Conservation (phyloP, 257 asterid species). For the Solanum pennellii region DNA sequence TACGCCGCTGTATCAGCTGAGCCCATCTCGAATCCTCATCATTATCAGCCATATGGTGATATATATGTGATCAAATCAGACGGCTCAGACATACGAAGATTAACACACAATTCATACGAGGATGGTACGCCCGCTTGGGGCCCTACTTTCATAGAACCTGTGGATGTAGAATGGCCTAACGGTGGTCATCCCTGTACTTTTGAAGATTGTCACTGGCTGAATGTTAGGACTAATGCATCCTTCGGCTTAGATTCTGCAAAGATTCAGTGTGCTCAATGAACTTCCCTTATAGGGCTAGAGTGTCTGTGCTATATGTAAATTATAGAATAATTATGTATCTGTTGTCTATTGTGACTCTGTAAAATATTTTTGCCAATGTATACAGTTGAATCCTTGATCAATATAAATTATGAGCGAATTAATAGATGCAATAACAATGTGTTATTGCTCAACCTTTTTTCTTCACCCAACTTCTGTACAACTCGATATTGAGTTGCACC, state of each 20-base stretch:
- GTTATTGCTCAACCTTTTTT: not conserved
- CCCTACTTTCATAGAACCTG: slow-evolving; percentile 22
- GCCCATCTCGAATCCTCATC: slow-evolving; percentile 77
- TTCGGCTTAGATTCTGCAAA: not conserved
- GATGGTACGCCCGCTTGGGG: slow-evolving; percentile 91
- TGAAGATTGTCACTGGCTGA: slow-evolving; percentile 76
- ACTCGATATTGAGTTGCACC: not conserved
- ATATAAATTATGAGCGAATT: not conserved
- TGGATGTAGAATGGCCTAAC: slow-evolving; percentile 45
- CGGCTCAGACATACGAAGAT: slow-evolving; percentile 44
- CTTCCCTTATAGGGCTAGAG: not conserved
- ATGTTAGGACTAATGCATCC: slow-evolving; percentile 1
- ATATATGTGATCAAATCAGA: slow-evolving; percentile 55
- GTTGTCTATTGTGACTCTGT: not conserved
- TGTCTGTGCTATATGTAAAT: not conserved
- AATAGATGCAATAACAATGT: not conserved
- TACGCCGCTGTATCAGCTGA: slow-evolving; percentile 89
- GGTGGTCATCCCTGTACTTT: slow-evolving; percentile 45
- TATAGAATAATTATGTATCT: not conserved
- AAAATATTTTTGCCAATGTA: not conserved
- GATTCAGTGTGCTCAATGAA: not conserved
- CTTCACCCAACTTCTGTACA: not conserved
- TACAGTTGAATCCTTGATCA: not conserved
- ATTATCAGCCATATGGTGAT: slow-evolving; percentile 85
- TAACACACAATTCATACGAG: slow-evolving; percentile 74